Base-by-base conservation (phyloP, 495 filamentous ascomycete genomes). In the Penicillium chermesinum region DNA sequence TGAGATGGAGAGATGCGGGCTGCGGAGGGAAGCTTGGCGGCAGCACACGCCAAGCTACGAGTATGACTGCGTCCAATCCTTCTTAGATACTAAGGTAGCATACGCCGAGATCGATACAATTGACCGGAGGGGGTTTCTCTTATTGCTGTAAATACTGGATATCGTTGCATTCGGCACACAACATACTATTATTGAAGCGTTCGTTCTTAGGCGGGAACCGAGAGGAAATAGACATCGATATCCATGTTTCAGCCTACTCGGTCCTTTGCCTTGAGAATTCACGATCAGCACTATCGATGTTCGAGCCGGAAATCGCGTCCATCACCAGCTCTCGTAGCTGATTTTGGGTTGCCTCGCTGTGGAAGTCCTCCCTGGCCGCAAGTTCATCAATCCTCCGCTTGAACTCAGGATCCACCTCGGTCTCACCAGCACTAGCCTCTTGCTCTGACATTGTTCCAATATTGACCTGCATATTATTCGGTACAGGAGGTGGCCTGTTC, bases 371-470 rank as follows among this genome's bases (percentile, higher is more conserved):
- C 12, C 85, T 74, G 37, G 80, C 73, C 13, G 88, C 86, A 52
- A 91, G 64, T 59, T 89, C 79, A 52, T 91, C 87, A 59, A 94
- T 91, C 46, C 83, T 70, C 43, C 80, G 71, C 55, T 82, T 79
- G 48, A 91, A 82, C 42, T 84, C 87, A 2, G 85, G 81, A 59
- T 91, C 87, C 5, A 77, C 78, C 27, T 71, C 69, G 8, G 63
- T 64, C 4, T 57, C 57, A 6, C 68, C 69, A 6, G 59, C 71
- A 22, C 54, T 64, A 1, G 73, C 74, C 43, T 83, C 79, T 27
- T 77, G 70, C 41, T 85, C 82, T 3, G 77, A 73, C 64, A 87
- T 78, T 15, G 81, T 81, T 17, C 82, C 83, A 50, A 91, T 52
- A 36, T 82, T 84, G 33, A 91, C 63, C 41, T 74, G 70, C 49